Evolutionary conservation across 176 grass and related monocot species (phyloP).

Genomic region (Bromus sterilis): DNA sequence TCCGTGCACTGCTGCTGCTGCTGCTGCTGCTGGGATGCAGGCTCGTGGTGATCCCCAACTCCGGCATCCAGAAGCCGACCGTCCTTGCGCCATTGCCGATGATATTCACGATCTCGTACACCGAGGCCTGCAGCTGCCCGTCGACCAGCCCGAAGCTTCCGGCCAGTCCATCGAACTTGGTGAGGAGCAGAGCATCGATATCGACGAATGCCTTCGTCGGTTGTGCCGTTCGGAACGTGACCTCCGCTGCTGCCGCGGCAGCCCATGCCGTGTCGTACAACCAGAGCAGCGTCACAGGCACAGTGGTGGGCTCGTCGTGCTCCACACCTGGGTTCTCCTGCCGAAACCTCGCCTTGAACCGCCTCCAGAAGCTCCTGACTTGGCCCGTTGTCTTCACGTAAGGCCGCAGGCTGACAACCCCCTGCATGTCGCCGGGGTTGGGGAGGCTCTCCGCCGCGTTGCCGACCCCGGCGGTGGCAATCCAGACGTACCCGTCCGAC

Average conservation of each 20-base stretch:
- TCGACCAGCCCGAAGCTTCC: slow-evolving; percentile 49
- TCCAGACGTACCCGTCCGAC: slow-evolving; percentile 37
- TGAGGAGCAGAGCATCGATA: slow-evolving; percentile 25
- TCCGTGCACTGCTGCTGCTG: background rate
- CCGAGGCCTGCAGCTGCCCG: slow-evolving; percentile 42
- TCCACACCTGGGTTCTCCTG: slow-evolving; percentile 2
- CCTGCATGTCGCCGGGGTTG: too few species aligned
- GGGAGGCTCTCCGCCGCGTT: background rate
- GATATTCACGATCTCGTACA: slow-evolving; percentile 68
- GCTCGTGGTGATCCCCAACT: slow-evolving; percentile 16
- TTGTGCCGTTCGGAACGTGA: slow-evolving; percentile 1
- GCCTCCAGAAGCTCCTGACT: slow-evolving; percentile 19
- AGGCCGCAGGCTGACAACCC: too few species aligned
- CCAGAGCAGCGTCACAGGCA: slow-evolving; percentile 16
- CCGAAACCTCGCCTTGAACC: slow-evolving; percentile 27
- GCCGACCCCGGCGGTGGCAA: slow-evolving; percentile 29
- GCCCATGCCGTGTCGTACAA: slow-evolving; percentile 57
- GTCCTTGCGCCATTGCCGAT: slow-evolving; percentile 37
- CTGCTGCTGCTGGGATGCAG: background rate
- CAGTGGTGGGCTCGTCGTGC: background rate
- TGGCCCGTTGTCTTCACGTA: background rate
- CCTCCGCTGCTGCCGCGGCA: slow-evolving; percentile 28
- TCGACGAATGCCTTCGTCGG: slow-evolving; percentile 16
- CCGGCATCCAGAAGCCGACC: slow-evolving; percentile 62
- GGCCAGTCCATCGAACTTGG: slow-evolving; percentile 50